Percentiles rank a stretch among this genome's conserved stretches.
phyloP scores from a whole-genome alignment of 2,329 filamentous ascomycete genomes.

The Coniochaeta sp. region DNA sequence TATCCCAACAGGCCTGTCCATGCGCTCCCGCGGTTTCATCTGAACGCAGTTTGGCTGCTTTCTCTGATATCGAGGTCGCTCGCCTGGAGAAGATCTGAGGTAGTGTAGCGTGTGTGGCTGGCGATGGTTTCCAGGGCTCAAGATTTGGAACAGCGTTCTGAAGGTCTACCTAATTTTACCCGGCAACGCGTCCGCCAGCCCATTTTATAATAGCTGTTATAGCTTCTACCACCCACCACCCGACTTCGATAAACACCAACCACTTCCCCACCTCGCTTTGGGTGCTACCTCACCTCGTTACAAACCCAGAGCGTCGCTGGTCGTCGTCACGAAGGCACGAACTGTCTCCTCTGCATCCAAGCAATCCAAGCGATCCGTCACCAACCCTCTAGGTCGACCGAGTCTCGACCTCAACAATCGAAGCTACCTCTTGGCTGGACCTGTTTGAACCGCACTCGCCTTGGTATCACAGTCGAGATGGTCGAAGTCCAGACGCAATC shows the following conservation, averaged over 20 bases:
- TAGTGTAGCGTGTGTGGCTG: neutral
- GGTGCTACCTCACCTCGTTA: neutral
- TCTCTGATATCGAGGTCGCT: neutral
- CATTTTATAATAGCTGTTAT: neutral
- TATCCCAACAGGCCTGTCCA: neutral
- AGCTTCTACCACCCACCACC: neutral
- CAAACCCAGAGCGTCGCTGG: neutral
- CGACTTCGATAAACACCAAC: neutral
- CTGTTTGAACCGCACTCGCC: neutral
- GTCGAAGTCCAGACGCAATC: neutral
- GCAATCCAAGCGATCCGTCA: no score
- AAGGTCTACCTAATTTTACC: neutral
- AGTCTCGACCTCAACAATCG: neutral
- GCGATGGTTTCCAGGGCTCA: neutral
- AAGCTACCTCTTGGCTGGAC: neutral
- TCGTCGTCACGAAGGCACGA: neutral
- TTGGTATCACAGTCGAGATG: neutral
- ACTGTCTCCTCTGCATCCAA: neutral
- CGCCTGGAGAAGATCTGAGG: no score
- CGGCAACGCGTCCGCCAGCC: neutral
- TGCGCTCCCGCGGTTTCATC: neutral
- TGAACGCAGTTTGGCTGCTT: neutral
- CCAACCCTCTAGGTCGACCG: neutral
- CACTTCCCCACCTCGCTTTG: neutral
- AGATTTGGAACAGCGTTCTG: neutral